Percentiles rank a stretch among this genome's conserved stretches.
These are phyloP conservation scores for Hymenoscyphus fraxineus DNA, from an alignment of 2,329 filamentous ascomycete genomes.

Conservation along the genomic window DNA sequence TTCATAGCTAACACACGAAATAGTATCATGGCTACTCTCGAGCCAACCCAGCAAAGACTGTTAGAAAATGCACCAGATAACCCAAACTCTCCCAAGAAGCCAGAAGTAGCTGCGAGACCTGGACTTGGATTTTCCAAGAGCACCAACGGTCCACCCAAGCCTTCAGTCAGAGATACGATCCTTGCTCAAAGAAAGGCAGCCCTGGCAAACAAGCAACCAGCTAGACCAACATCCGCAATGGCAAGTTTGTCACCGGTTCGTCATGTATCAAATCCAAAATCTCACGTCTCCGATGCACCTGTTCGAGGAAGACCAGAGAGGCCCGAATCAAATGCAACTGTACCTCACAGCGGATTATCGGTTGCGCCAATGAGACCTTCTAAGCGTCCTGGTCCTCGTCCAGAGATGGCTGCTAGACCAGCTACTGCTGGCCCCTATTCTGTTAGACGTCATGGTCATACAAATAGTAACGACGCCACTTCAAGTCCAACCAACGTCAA, in stretches of 20 bases:
- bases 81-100: slow-evolving; percentile 62
- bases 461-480: slow-evolving; percentile 27
- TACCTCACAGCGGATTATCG: slow-evolving; percentile 54
- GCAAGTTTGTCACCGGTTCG: slow-evolving; percentile 54
- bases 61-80: slow-evolving; percentile 83
- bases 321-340: slow-evolving; percentile 18
- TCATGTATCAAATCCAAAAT: slow-evolving; percentile 36
- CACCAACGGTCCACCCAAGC: slow-evolving; percentile 53
- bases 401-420: slow-evolving; percentile 53
- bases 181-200: slow-evolving; percentile 71
- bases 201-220: slow-evolving; percentile 48
- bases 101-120: slow-evolving; percentile 49
- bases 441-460: slow-evolving; percentile 42
- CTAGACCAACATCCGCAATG: slow-evolving; percentile 62
- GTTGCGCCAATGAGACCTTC: slow-evolving; percentile 60
- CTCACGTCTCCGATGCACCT: slow-evolving; percentile 36
- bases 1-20: slow-evolving; percentile 21
- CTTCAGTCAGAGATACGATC: slow-evolving; percentile 77
- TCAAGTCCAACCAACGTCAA: slow-evolving; percentile 37
- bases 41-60: slow-evolving; percentile 72
- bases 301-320: slow-evolving; percentile 40
- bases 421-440: slow-evolving; percentile 65
- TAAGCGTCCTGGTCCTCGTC: slow-evolving; percentile 44
- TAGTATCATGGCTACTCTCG: slow-evolving; percentile 75
- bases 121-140: slow-evolving; percentile 61